These are phyloP conservation scores for Phytophthora colocasiae DNA, from an alignment of 352 stramenopile species.

Conservation along the genomic window DNA sequence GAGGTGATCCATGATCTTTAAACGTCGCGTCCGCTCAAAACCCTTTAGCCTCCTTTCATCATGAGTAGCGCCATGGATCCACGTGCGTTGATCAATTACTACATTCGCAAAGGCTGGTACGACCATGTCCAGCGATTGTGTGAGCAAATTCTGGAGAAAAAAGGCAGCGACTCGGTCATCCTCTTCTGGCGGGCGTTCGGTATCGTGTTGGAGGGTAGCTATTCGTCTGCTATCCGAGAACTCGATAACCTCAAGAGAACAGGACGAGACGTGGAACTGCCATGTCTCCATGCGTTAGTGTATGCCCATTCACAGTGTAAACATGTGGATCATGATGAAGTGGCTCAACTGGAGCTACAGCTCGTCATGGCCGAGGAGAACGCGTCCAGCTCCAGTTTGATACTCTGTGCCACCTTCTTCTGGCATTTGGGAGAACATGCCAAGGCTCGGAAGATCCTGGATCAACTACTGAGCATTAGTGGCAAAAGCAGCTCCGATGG, in stretches of 20 bases:
- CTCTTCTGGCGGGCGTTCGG: conserved; percentile 90
- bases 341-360: conserved; percentile 81
- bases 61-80: conserved; percentile 53
- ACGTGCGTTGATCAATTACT: conserved; percentile 88
- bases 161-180: conserved; percentile 79
- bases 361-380: conserved; percentile 82
- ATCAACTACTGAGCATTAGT: conserved; percentile 50
- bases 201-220: conserved; percentile 79
- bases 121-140: conserved; percentile 86
- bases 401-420: conserved; percentile 81
- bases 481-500: conserved; percentile 31
- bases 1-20: conserved; percentile 11
- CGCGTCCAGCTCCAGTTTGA: conserved; percentile 54
- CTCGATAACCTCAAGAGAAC: conserved; percentile 85
- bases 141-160: conserved; percentile 80
- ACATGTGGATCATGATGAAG: conserved; percentile 80
- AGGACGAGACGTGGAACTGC: conserved; percentile 74
- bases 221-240: conserved; percentile 85
- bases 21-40: conserved; percentile 19
- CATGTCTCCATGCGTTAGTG: conserved; percentile 81
- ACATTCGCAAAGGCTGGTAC: conserved; percentile 89
- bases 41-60: background rate
- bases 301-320: conserved; percentile 82
- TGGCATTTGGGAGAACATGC: conserved; percentile 74
- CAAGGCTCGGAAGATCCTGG: conserved; percentile 78